Percentiles rank a stretch among this genome's conserved stretches.
These are phyloP conservation scores for Barnettozyma vustinii DNA, from an alignment of 805 yeast genomes.

Conservation along the genomic window DNA sequence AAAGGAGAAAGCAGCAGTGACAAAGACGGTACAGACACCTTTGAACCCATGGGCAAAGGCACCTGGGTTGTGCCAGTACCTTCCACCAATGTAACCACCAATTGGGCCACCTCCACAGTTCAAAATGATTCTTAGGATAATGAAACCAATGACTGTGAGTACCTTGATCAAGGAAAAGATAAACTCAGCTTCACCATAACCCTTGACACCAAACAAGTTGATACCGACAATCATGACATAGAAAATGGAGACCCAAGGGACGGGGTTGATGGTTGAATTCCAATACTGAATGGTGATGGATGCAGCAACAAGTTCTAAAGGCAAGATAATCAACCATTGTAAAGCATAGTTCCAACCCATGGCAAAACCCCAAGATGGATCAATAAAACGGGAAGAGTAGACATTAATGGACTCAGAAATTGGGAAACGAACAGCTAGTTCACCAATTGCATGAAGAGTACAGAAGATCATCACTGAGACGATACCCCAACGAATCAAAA, in stretches of 20 bases:
- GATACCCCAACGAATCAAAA: constrained; percentile 40
- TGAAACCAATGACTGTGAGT: constrained; percentile 57
- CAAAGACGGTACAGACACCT: constrained; percentile 48
- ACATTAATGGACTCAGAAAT: constrained; percentile 60
- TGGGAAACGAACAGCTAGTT: constrained; percentile 59
- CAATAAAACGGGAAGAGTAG: constrained; percentile 51
- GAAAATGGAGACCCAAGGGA: constrained; percentile 46
- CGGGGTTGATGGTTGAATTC: constrained; percentile 39
- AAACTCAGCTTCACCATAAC: constrained; percentile 51
- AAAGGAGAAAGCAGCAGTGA: constrained; percentile 49
- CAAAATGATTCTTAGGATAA: constrained; percentile 48
- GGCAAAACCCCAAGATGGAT: constrained; percentile 57
- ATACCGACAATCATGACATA: constrained; percentile 40
- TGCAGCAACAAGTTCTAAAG: constrained; percentile 48
- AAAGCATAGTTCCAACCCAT: constrained; percentile 52
- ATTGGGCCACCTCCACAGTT: constrained; percentile 56
- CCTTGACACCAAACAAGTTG: constrained; percentile 48
- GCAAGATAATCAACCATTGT: constrained; percentile 46
- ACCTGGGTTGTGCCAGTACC: constrained; percentile 48
- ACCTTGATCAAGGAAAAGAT: constrained; percentile 65
- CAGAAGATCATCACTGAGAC: constrained; percentile 44
- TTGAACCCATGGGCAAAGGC: constrained; percentile 61
- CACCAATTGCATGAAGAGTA: constrained; percentile 54
- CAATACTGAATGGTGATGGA: constrained; percentile 48
- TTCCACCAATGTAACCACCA: constrained; percentile 41